Evolutionary conservation across 768 basidiomycete genomes (phyloP), one percentile per base, ranked within the genome.

Genomic region (Calocybe cyanea): DNA sequence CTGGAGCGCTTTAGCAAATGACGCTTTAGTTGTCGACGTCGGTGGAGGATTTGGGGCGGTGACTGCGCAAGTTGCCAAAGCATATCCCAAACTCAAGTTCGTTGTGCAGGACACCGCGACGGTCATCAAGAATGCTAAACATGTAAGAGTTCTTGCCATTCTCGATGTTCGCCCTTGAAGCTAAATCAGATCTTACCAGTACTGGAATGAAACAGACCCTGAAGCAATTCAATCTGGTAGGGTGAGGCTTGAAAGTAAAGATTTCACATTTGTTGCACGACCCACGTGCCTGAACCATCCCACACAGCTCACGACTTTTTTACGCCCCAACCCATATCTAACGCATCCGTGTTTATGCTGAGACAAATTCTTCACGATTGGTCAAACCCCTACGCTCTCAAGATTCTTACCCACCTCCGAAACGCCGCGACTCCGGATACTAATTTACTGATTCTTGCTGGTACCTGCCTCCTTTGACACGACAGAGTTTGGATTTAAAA

Each of bases 361-460:
- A 59, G 64, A 7, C 43, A 55, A 24, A 62, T 71, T 34, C 46
- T 72, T 20, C 71, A 75, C 53, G 64, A 72, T 46, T 71, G 70
- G 69, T 46, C 67, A 3, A 66, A 71, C 46, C 46, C 56, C 1
- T 56, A 63, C 32, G 54, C 52, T 39, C 36, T 39, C 9, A 54
- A 56, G 30, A 67, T 73, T 42, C 55, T 75, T 13, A 50, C 51
- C 10, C 55, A 62, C 8, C 57, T 73, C 14, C 61, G 68, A 4
- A 57, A 39, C 4, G 66, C 65, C 2, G 67, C 72, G 8, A 49
- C 44, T 0, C 50, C 65, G 1, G 41, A 50, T 8, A 72, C 70
- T 7, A 63, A 57, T 28, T 61, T 74, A 3, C 40, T 76, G 42
- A 20, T 74, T 7, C 48, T 71, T 23, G 73, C 75, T 28, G 25